phyloP scores from a whole-genome alignment of 306 rosid species.

The Senna siamea region DNA sequence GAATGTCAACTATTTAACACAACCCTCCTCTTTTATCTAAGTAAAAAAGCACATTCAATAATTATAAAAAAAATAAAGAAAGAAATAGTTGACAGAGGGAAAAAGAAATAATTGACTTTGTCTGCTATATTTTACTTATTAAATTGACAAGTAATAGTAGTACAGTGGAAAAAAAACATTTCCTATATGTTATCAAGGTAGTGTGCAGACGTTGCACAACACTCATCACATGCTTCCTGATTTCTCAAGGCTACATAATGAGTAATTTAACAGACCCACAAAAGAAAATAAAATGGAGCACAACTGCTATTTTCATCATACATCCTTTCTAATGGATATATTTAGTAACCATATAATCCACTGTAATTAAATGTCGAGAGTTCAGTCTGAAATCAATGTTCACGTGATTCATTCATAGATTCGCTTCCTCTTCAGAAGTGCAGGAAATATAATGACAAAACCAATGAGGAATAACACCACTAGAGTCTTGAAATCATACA shows the following conservation, averaged over 20 bases:
- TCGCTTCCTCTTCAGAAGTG: conserved; percentile 87
- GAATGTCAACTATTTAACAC: too few relatives aligned
- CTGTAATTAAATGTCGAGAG: neutral
- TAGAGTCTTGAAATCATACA: conserved; percentile 87
- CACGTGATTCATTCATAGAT: conserved; percentile 62
- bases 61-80: too few relatives aligned
- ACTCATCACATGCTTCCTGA: conserved; percentile 33
- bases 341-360: conserved; percentile 23
- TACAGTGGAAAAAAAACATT: too few relatives aligned
- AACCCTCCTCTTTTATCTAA: too few relatives aligned
- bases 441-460: conserved; percentile 70
- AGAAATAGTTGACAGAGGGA: too few relatives aligned
- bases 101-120: too few relatives aligned
- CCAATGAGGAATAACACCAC: conserved; percentile 90
- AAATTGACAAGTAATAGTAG: too few relatives aligned
- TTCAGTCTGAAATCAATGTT: conserved; percentile 18
- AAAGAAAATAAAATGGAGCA: conserved; percentile 44
- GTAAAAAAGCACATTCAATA: too few relatives aligned
- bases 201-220: too few relatives aligned
- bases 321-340: conserved; percentile 34
- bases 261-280: conserved; percentile 26
- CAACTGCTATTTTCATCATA: conserved; percentile 28
- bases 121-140: too few relatives aligned
- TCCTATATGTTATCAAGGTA: too few relatives aligned
- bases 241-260: conserved; percentile 35